phyloP scores from a whole-genome alignment of 176 grass and related monocot species.

The Oryza nivara region DNA sequence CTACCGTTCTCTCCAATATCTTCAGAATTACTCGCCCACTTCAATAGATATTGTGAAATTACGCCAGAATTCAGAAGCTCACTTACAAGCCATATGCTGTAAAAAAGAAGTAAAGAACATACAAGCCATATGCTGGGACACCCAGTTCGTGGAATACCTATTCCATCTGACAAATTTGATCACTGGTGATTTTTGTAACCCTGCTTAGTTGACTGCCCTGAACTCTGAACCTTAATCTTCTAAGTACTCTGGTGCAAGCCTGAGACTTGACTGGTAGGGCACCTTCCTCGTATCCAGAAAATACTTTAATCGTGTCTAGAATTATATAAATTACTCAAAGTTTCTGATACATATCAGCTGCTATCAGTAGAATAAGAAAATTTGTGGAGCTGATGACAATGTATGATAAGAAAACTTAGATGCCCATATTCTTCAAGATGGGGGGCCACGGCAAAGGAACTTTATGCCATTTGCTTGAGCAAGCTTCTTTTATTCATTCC shows the following conservation, averaged over 20 bases:
- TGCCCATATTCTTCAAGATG: conserved; percentile 56
- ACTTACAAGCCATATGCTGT: not conserved
- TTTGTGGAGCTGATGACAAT: conserved; percentile 50
- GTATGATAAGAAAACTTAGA: conserved; percentile 51
- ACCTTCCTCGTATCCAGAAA: not conserved
- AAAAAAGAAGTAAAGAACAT: not conserved
- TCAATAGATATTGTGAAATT: not conserved
- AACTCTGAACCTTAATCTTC: not conserved
- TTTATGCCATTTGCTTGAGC: conserved; percentile 6
- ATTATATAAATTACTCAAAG: not conserved
- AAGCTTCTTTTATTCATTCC: conserved; percentile 21
- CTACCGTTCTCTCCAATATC: not conserved
- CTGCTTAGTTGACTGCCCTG: not conserved
- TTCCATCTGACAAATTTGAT: not conserved
- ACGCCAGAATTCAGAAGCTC: not conserved
- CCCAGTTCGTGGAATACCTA: not conserved
- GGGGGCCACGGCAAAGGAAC: conserved; percentile 41
- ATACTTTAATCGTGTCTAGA: not conserved
- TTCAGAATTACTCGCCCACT: not conserved
- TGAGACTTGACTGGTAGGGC: not conserved
- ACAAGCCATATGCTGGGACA: not conserved
- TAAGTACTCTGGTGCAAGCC: not conserved
- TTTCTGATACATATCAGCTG: conserved; percentile 23
- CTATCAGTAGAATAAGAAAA: conserved; percentile 41
- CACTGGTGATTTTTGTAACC: not conserved